These are phyloP conservation scores for Zangia roseola DNA, from an alignment of 768 basidiomycete genomes.

Conservation along the genomic window DNA sequence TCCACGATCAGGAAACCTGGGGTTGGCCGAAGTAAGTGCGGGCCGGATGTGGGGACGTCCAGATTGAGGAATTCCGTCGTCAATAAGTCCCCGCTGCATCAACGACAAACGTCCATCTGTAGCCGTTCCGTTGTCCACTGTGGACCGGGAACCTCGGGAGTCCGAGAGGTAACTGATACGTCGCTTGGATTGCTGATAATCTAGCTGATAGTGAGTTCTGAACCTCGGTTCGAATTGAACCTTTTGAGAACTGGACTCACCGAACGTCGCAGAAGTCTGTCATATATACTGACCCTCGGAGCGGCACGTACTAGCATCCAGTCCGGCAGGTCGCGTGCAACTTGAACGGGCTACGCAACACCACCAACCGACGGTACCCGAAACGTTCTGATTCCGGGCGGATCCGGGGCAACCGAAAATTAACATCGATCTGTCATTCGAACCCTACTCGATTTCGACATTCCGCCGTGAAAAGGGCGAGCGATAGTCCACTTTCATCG, in stretches of 20 bases:
- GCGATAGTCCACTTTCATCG: not conserved
- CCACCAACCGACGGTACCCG: conserved; percentile 5
- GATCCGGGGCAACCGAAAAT: not conserved
- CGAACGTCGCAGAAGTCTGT: conserved; percentile 2
- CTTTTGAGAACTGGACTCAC: not conserved
- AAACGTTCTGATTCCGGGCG: not conserved
- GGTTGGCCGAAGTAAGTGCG: not conserved
- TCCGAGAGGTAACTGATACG: not conserved
- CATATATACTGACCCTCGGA: not conserved
- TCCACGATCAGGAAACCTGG: not conserved
- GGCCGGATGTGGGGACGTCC: not conserved
- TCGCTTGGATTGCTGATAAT: not conserved
- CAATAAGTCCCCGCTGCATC: not conserved
- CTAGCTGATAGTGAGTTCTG: no score
- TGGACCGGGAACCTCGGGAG: not conserved
- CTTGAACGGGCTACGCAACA: no score
- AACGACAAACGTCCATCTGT: not conserved
- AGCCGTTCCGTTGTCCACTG: not conserved
- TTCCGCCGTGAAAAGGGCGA: not conserved
- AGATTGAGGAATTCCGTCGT: not conserved
- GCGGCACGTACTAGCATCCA: not conserved
- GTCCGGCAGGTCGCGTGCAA: not conserved
- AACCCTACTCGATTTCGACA: not conserved
- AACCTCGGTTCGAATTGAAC: no score
- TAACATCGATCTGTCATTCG: no score